Evolutionary conservation across 2,329 filamentous ascomycete genomes (phyloP), one percentile per base, ranked within the genome.

Genomic region (Colletotrichum eleusines): DNA sequence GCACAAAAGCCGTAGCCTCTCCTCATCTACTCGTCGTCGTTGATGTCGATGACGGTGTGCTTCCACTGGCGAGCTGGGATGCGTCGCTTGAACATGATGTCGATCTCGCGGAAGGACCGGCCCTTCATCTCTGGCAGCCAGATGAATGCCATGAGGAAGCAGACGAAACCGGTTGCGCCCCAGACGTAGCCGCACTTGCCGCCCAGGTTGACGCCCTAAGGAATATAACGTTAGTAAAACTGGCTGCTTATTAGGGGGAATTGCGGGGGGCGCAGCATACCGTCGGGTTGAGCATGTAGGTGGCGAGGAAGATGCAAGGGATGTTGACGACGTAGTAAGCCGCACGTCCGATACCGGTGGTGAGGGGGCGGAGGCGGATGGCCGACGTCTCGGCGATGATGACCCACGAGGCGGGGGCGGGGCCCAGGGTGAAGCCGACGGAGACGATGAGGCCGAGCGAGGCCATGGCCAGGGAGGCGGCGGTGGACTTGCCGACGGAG

Each of bases 351-450:
- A 91, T 80, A 78, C 89, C 90, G 31, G 89, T 91, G 3, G 87
- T 91, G n/a, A 91, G 80, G 57, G 90, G 87, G 58, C 90, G 79
- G 38, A 92, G 89, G 72, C 90, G 89, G 65, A 91, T 85, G 61
- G 90, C 81, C 0, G 90, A 90, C 2, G 90, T 91, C 79, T 92
- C 90, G 74, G 87, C 89, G 57, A 92, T 91, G 74, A 91, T 89
- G 80, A 89, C 87, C 85, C 87, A 92, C 12, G 89, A 91, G 50
- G 87, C 87, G 57, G 90, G 90, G 2, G 88, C 90, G 33, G 88
- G 88, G 74, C 87, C 88, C 20, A 90, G 78, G 51, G 85, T 87
- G 81, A 91, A 92, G 40, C 91, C 79, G 66, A 92, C 87, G 35
- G 90, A 91, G 76, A 92, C 83, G 74, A 91, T 89, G 63, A 92